Evolutionary conservation across 345 rosid species (phyloP).

Genomic region (Eucalyptus microcorys): DNA sequence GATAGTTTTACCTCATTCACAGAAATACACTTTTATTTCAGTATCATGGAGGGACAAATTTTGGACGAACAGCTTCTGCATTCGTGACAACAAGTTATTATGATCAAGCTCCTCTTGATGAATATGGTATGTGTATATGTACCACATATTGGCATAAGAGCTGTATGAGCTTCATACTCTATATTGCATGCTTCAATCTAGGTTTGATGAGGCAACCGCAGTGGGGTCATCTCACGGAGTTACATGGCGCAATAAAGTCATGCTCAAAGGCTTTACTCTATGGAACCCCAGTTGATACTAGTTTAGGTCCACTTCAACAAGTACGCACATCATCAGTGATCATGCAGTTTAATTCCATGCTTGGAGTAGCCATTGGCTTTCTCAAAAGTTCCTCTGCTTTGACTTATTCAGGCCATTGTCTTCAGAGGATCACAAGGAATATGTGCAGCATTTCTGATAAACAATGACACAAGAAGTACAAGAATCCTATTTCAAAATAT

Average conservation of each 20-base stretch:
- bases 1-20: not conserved
- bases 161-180: not conserved
- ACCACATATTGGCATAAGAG: not conserved
- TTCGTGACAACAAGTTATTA: constrained; percentile 53
- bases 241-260: constrained; percentile 53
- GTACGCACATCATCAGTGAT: constrained; percentile 19
- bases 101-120: constrained; percentile 81
- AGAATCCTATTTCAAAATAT: constrained; percentile 29
- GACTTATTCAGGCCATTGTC: constrained; percentile 46
- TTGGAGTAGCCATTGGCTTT: not conserved
- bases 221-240: constrained; percentile 72
- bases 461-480: constrained; percentile 15
- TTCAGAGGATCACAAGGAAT: constrained; percentile 19
- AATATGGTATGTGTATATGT: constrained; percentile 39
- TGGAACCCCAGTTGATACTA: constrained; percentile 15
- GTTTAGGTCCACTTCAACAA: constrained; percentile 39
- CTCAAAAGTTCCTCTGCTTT: not conserved
- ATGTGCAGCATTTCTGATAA: constrained; percentile 69
- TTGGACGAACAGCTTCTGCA: constrained; percentile 52
- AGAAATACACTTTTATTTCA: not conserved
- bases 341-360: not conserved
- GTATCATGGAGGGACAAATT: constrained; percentile 94
- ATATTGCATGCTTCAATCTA: not conserved
- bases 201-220: constrained; percentile 67
- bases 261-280: constrained; percentile 41